Base-by-base conservation (phyloP, 2,329 filamentous ascomycete species). In the Chaetomiaceae sp. region DNA sequence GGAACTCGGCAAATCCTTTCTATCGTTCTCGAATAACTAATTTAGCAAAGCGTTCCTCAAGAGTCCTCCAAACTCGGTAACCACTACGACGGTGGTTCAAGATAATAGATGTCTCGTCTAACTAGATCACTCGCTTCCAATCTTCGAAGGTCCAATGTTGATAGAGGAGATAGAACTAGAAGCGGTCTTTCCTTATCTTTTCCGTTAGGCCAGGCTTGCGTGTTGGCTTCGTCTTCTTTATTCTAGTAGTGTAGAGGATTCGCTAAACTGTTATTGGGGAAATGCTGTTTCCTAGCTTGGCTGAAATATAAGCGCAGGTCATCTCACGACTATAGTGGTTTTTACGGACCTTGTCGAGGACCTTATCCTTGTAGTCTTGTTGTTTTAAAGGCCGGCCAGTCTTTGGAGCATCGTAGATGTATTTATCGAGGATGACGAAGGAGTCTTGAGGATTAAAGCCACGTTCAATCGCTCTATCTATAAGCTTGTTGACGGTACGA, bases 51-150 rank as follows among this genome's bases (percentile, higher is more conserved):
- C 25, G 33, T 25, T 48, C 46, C 12, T 48, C 5, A 27, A 39
- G n/a, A n/a, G 38, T 48, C 30, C 39, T 48, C 46, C 19, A 48
- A 12, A 42, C 19, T 0, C 20, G 20, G 17, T 48, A 48, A 12
- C 46, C 39, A 17, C 38, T 19, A 14, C 30, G 16, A n/a, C 19
- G 14, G 33, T 48, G 30, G 13, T 48, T 48, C 1, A 48, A 10
- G 16, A 48, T 14, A n/a, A 48, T 31, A 37, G 46, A 17, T 3
- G 39, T 48, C 21, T 48, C 39, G 21, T 48, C 20, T 16, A 20
- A 48, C 46, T 14, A 48, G 31, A 48, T 43, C 1, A 48, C n/a
- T 27, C 46, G 27, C 31, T 48, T 48, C 46, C 30, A 48, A 48
- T 48, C 46, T 30, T 48, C 38, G 10, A 48, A 31, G n/a, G n/a